Conservation (phyloP, 805 yeast species). For the Yarrowia keelungensis region DNA sequence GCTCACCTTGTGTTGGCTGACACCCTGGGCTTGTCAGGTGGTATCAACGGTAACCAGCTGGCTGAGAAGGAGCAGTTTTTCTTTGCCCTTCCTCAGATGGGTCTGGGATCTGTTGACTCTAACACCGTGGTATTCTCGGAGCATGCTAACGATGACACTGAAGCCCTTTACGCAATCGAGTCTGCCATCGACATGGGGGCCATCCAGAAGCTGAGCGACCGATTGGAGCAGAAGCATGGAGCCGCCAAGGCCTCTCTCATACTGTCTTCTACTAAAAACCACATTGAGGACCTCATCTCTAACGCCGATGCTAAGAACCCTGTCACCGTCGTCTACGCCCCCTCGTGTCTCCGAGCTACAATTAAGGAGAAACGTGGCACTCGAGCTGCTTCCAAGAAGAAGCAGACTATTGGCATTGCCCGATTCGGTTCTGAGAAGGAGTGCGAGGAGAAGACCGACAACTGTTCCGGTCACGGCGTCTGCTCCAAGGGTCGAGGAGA, state of each 20-base stretch:
- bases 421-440: conserved; percentile 46
- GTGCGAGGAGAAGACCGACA: conserved; percentile 49
- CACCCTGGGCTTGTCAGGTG: conserved; percentile 36
- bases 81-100: conserved; percentile 28
- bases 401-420: conserved; percentile 1
- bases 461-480: conserved; percentile 52
- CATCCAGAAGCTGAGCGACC: conserved; percentile 32
- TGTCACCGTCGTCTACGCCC: conserved; percentile 35
- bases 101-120: conserved; percentile 14
- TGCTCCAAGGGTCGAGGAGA: conserved; percentile 48
- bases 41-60: conserved; percentile 19
- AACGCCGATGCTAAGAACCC: conserved; percentile 23
- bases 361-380: conserved; percentile 21
- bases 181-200: conserved; percentile 17
- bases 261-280: neutral
- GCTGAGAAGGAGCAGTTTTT: conserved; percentile 37
- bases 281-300: neutral
- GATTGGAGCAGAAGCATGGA: conserved; percentile 25
- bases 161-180: conserved; percentile 22
- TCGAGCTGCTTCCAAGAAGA: conserved; percentile 27
- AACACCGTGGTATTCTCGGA: conserved; percentile 22
- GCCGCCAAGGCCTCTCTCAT: conserved; percentile 17
- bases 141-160: neutral
- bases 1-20: conserved; percentile 32
- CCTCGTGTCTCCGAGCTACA: conserved; percentile 16